phyloP scores from a whole-genome alignment of 441 rosid genomes.

The Populus hybrid region DNA sequence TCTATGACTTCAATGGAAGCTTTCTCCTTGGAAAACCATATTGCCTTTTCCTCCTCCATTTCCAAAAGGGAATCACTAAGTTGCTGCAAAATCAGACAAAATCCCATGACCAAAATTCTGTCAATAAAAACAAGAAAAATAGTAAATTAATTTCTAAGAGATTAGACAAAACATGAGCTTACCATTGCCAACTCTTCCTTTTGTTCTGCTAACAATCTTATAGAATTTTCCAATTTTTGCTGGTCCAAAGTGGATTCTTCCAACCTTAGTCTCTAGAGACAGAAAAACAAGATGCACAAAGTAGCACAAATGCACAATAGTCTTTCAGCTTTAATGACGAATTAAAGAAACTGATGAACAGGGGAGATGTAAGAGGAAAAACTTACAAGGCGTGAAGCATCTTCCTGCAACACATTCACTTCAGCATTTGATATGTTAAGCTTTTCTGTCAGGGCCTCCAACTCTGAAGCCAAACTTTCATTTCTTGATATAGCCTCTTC shows the following conservation, averaged over 20 bases:
- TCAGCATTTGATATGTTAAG: conserved; percentile 47
- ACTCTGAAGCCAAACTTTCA: conserved; percentile 51
- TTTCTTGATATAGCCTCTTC: conserved; percentile 49
- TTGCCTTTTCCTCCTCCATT: conserved; percentile 91
- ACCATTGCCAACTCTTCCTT: conserved; percentile 96
- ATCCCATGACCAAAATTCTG: conserved; percentile 7
- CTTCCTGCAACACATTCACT: conserved; percentile 49
- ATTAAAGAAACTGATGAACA: neutral
- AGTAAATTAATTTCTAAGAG: neutral
- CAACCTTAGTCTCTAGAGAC: conserved; percentile 51
- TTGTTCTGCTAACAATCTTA: conserved; percentile 57
- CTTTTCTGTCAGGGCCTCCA: conserved; percentile 49
- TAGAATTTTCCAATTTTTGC: conserved; percentile 51
- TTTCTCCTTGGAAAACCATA: conserved; percentile 78
- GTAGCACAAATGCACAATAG: conserved; percentile 1
- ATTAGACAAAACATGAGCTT: conserved; percentile 17
- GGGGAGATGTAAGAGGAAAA: conserved; percentile 11
- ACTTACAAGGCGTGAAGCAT: conserved; percentile 56
- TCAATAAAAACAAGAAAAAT: conserved; percentile 2
- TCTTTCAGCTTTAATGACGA: neutral
- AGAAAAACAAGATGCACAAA: conserved; percentile 14
- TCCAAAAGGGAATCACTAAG: conserved; percentile 75
- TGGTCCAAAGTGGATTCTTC: conserved; percentile 59
- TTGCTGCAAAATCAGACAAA: conserved; percentile 55
- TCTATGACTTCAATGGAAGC: conserved; percentile 57